Base-by-base conservation (phyloP, 2,329 filamentous ascomycete genomes). In the Podosphaera xanthii region DNA sequence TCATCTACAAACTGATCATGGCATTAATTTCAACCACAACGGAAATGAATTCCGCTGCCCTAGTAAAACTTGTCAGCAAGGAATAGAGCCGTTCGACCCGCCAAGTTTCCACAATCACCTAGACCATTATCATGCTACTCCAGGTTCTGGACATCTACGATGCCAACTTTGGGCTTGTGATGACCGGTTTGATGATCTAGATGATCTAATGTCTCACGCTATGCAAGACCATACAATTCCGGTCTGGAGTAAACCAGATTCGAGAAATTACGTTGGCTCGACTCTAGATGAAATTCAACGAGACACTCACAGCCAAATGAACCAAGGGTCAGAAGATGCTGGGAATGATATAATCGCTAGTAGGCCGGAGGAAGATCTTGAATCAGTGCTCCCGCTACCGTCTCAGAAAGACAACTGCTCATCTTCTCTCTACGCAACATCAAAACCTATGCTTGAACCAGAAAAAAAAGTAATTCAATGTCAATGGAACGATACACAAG, bases 81-180 rank as follows among this genome's bases (percentile, higher is more conserved):
- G 61, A 44, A 60, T 64, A 40, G 62, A 61, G 31, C 65, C 61
- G 57, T 62, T 60, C 34, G 61, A 66, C 59, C 63, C 63, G 48
- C 58, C 61, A 22, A 65, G 62, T 61, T 62, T 69, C 55, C 67
- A 69, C 46, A 63, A 65, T 57, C 67, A 69, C 53, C 62, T 68
- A 31, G 65, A 66, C 56, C 59, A 64, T 54, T 62, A 61, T 52
- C 67, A 69, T 60, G 64, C 66, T 9, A 67, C 61, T 38, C 66
- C 65, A 33, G 58, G 58, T 49, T 62, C 64, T 60, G 66, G 65
- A 31, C 50, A 59, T 4, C 60, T 69, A 14, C 61, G 63, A 10
- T 69, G 67, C 50, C 63, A 62, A 38, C 57, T 66, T 31, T 62
- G 65, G 48, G 61, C 63, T 33, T 68, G 67, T 59, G 60, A 63